phyloP scores from a whole-genome alignment of 306 rosid genomes.

The Malus sylvestris region DNA sequence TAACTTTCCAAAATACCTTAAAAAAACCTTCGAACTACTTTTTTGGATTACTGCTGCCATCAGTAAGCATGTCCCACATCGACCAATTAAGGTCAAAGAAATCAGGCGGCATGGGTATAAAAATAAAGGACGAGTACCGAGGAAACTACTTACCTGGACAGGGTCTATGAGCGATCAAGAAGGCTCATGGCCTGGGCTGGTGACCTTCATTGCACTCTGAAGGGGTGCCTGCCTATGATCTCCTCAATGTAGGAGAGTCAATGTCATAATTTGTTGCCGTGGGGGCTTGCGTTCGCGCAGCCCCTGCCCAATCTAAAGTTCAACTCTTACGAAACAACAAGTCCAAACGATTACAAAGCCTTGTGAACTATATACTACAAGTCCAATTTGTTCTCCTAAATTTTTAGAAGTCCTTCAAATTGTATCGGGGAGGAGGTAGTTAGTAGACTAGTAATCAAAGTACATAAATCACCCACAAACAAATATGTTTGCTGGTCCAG shows the following conservation, averaged over 20 bases:
- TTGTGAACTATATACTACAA: no score
- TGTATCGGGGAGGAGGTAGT: no score
- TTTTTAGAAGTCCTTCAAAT: no score
- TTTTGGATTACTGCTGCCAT: no score
- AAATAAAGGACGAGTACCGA: fast-evolving
- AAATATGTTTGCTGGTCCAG: no score
- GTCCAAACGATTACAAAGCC: no score
- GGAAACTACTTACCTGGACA: neutral
- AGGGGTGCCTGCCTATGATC: constrained; percentile 27
- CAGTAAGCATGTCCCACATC: neutral
- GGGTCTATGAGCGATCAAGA: neutral
- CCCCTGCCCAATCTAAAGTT: constrained; percentile 10
- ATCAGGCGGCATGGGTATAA: neutral
- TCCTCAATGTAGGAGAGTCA: constrained; percentile 33
- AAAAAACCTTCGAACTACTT: no score
- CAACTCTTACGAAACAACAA: no score
- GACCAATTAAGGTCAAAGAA: neutral
- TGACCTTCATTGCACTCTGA: neutral
- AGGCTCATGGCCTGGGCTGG: neutral
- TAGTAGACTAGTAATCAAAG: no score
- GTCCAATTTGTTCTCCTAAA: neutral
- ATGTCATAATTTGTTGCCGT: constrained; percentile 49
- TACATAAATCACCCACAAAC: no score
- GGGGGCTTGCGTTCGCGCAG: constrained; percentile 64
- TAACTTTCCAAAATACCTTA: no score